Base-by-base conservation (phyloP, 441 rosid species). In the Geranium incanum region DNA sequence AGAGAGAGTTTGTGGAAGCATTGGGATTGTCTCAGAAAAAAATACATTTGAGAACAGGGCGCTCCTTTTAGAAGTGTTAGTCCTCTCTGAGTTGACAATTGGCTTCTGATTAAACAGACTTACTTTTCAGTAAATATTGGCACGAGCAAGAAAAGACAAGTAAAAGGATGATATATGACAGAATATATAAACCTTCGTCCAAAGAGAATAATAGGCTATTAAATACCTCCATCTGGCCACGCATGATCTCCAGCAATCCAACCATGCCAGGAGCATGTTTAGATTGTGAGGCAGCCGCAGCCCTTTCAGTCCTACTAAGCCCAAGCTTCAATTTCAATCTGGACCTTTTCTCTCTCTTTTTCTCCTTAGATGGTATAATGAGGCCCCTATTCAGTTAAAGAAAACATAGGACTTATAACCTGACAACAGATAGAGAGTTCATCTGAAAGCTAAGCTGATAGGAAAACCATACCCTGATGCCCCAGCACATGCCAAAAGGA, bases 401-500 rank as follows among this genome's bases (percentile, higher is more conserved):
- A 52, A 19, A 62, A 71, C 18, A 73, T 28, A 60, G 36, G 48
- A 36, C 45, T 67, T 12, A 28, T 21, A 63, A 57, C 21, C 8
- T 39, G 43, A 39, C 43, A 4, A 39, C 43, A 7, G 8, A 39
- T 7, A 67, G 33, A 57, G 48, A 57, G 71, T 33, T 72, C 37
- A 73, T 67, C n/a, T 65, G 71, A 21, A 57, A 52, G 18, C 60
- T 59, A 69, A 52, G 69, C 9, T 70, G 72, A 68, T 9, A 60
- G 23, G 66, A 23, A 55, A 72, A 52, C 71, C 79, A 74, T 83
- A 95, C 99, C 99, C 97, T 59, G 97, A 76, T 71, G 99, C 94
- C 70, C 99, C 99, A 72, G 97, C 97, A 76, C 97, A 92, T 55
- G 97, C 96, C 84, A 95, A 80, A 67, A 95, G 91, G 81, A 89